Evolutionary conservation across 1,139 yeast genomes (phyloP).

Genomic region (Nakaseomyces delphensis): DNA sequence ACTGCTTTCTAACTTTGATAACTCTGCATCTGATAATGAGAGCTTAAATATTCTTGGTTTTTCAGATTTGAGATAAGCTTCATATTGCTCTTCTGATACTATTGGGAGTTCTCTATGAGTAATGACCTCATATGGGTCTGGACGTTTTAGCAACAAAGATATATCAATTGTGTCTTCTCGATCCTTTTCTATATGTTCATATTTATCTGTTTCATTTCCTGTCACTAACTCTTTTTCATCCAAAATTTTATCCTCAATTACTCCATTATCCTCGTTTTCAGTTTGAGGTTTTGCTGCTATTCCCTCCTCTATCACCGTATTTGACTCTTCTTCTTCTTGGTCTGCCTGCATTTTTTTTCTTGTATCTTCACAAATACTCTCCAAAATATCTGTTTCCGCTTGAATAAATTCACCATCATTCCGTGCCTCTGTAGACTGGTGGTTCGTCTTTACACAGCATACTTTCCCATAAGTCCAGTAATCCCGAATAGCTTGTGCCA

Average conservation of each 20-base stretch:
- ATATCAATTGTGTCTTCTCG: constrained; percentile 27
- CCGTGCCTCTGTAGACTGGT: constrained; percentile 7
- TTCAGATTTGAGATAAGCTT: constrained; percentile 2
- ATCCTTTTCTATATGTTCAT: constrained; percentile 7
- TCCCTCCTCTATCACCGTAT: constrained; percentile 3
- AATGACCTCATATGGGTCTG: constrained; percentile 32
- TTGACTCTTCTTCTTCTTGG: constrained; percentile 9
- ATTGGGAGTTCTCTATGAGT: constrained; percentile 28
- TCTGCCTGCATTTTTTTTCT: not conserved
- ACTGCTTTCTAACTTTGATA: constrained; percentile 47
- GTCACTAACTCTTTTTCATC: constrained; percentile 47
- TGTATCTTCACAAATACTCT: not conserved
- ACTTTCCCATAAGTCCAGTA: constrained; percentile 71
- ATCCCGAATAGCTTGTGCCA: constrained; percentile 67
- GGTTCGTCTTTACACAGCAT: constrained; percentile 44
- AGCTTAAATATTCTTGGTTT: constrained; percentile 39
- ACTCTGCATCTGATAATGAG: constrained; percentile 42
- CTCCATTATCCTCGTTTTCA: not conserved
- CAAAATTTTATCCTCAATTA: constrained; percentile 10
- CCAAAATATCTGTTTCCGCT: not conserved
- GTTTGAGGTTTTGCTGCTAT: no score
- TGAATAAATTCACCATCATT: not conserved
- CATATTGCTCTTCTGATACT: constrained; percentile 26
- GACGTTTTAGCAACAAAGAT: constrained; percentile 28
- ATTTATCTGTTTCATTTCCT: constrained; percentile 29